Percentiles rank a stretch among this genome's conserved stretches.
Evolutionary conservation across 116 monocot genomes (phyloP).

Genomic region (Zostera marina): DNA sequence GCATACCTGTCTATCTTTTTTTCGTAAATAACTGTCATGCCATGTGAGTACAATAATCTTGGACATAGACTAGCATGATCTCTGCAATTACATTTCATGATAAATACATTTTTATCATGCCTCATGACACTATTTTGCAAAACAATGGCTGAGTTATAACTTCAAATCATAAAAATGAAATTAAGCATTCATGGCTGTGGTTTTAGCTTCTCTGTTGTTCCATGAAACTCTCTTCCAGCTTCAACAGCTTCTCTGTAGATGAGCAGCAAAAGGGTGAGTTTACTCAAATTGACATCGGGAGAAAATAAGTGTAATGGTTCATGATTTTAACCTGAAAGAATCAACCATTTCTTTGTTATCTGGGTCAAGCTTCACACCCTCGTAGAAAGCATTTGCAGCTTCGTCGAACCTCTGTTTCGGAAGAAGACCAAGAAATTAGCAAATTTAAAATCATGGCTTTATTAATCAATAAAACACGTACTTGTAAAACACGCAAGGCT

Average conservation of each 20-base stretch:
- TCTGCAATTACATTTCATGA: too few relatives aligned
- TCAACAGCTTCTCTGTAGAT: slow-evolving; percentile 78
- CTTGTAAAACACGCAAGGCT: slow-evolving; percentile 62
- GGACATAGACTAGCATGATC: too few relatives aligned
- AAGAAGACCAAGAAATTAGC: neutral
- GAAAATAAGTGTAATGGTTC: neutral
- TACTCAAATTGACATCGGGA: too few relatives aligned
- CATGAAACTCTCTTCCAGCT: slow-evolving; percentile 75
- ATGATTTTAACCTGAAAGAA: slow-evolving; percentile 58
- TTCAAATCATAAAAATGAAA: too few relatives aligned
- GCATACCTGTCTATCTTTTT: too few relatives aligned
- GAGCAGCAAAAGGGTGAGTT: neutral
- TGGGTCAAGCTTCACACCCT: slow-evolving; percentile 78
- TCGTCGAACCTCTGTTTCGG: slow-evolving; percentile 61
- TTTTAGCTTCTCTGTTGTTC: neutral
- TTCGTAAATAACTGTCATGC: too few relatives aligned
- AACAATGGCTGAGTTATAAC: too few relatives aligned
- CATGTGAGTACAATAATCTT: too few relatives aligned
- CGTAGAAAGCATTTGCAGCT: slow-evolving; percentile 94
- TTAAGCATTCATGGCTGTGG: too few relatives aligned
- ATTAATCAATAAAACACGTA: slow-evolving; percentile 7
- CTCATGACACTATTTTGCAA: too few relatives aligned
- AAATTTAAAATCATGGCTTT: neutral
- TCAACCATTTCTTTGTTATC: slow-evolving; percentile 84
- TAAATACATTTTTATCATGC: too few relatives aligned